These are phyloP conservation scores for Colletotrichum horii DNA, from an alignment of 2,329 filamentous ascomycete species.

Conservation along the genomic window DNA sequence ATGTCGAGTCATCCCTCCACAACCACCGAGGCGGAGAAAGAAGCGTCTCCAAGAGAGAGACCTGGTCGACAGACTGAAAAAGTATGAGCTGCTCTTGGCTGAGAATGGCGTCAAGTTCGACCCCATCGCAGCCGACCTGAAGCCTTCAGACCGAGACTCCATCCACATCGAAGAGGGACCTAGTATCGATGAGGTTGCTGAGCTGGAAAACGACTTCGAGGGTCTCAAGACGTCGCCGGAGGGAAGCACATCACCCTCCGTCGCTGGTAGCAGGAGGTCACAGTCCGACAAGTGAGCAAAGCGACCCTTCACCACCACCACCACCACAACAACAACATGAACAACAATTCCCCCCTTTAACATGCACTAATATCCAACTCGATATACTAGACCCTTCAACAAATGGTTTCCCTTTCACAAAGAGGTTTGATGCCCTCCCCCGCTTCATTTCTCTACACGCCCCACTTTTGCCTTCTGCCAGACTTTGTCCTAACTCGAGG, in stretches of 20 bases:
- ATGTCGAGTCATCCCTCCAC: constrained; percentile 63
- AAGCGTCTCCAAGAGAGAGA: constrained; percentile 73
- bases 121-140: constrained; percentile 61
- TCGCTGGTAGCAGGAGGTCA: constrained; percentile 25
- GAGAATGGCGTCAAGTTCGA: constrained; percentile 74
- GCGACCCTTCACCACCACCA: neutral
- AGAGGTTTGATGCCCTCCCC: constrained; percentile 43
- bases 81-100: constrained; percentile 70
- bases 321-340: too few relatives aligned
- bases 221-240: constrained; percentile 59
- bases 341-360: neutral
- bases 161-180: constrained; percentile 4
- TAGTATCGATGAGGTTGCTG: constrained; percentile 55
- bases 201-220: constrained; percentile 61
- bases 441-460: neutral
- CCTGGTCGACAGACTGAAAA: constrained; percentile 70
- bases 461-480: neutral
- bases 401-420: constrained; percentile 59
- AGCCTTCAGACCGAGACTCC: constrained; percentile 28
- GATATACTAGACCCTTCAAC: constrained; percentile 29
- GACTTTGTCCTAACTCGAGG: neutral
- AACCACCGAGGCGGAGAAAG: constrained; percentile 63
- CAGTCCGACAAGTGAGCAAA: constrained; percentile 28
- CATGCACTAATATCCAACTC: neutral
- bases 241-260: constrained; percentile 40